phyloP scores from a whole-genome alignment of 768 basidiomycete genomes.

The Dentipellis fragilis region DNA sequence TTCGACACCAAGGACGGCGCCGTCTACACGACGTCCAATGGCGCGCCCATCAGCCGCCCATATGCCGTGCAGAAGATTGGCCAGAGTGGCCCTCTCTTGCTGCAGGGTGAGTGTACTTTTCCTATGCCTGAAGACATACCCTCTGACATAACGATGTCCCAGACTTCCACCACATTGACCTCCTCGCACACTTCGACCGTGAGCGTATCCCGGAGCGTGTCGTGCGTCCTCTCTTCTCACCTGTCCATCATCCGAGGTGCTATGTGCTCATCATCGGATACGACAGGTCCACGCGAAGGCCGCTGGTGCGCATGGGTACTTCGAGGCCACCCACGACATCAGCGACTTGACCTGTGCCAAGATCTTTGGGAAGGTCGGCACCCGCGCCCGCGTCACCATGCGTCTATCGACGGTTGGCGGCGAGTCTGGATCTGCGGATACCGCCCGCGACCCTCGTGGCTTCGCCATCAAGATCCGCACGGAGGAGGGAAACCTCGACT shows the following conservation, averaged over 20 bases:
- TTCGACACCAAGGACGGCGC: conserved; percentile 43
- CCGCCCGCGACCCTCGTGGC: conserved; percentile 89
- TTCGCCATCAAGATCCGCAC: conserved; percentile 88
- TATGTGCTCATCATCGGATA: not conserved
- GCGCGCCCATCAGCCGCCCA: conserved; percentile 65
- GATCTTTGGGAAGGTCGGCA: conserved; percentile 55
- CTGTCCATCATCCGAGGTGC: too few species aligned
- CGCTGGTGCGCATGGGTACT: conserved; percentile 88
- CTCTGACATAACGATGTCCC: conserved; percentile 13
- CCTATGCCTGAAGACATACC: not conserved
- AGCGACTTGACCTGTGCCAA: conserved; percentile 69
- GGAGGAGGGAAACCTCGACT: conserved; percentile 85
- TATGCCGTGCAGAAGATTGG: conserved; percentile 76
- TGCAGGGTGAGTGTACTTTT: conserved; percentile 53
- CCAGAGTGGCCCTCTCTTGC: conserved; percentile 67
- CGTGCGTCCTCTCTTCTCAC: conserved; percentile 32
- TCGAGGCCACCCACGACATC: conserved; percentile 81
- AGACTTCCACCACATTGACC: conserved; percentile 87
- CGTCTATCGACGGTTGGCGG: conserved; percentile 95
- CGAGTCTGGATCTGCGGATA: conserved; percentile 80
- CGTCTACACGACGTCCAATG: conserved; percentile 79
- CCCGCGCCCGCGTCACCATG: conserved; percentile 62
- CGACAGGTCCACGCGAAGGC: conserved; percentile 84
- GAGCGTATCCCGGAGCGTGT: conserved; percentile 96
- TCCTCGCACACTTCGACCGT: conserved; percentile 86